Conservation (phyloP, 306 rosid genomes). For the Prunus salicina region DNA sequence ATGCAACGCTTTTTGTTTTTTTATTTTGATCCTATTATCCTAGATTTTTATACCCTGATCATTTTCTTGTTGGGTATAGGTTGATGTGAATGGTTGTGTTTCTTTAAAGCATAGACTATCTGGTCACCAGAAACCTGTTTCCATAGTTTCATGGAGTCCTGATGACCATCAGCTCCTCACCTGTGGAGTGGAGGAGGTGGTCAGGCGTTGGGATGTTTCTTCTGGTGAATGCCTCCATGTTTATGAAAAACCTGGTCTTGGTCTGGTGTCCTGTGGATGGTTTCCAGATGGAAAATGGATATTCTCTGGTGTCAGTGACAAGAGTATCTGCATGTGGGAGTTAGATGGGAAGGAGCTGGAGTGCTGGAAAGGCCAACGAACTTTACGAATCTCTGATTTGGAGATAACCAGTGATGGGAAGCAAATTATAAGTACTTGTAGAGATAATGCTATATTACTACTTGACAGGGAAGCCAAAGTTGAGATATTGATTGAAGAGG, state of each 20-base stretch:
- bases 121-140: slow-evolving; percentile 83
- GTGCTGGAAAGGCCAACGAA: slow-evolving; percentile 85
- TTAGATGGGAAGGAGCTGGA: slow-evolving; percentile 92
- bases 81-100: slow-evolving; percentile 51
- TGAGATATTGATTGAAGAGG: slow-evolving; percentile 78
- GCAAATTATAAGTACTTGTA: slow-evolving; percentile 69
- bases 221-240: slow-evolving; percentile 81
- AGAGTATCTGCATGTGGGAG: slow-evolving; percentile 95
- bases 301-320: slow-evolving; percentile 79
- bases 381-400: slow-evolving; percentile 83
- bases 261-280: slow-evolving; percentile 88
- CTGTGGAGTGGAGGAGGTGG: slow-evolving; percentile 88
- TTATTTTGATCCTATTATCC: not conserved
- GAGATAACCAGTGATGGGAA: slow-evolving; percentile 74
- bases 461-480: slow-evolving; percentile 74
- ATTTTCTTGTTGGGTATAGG: slow-evolving; percentile 41
- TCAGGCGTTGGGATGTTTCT: slow-evolving; percentile 91
- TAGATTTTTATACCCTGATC: not conserved
- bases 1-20: not conserved
- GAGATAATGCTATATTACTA: slow-evolving; percentile 55
- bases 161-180: slow-evolving; percentile 81
- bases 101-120: slow-evolving; percentile 68
- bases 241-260: slow-evolving; percentile 72
- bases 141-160: slow-evolving; percentile 91
- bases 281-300: slow-evolving; percentile 80